Conservation (phyloP, 306 rosid species). For the Quercus alba region DNA sequence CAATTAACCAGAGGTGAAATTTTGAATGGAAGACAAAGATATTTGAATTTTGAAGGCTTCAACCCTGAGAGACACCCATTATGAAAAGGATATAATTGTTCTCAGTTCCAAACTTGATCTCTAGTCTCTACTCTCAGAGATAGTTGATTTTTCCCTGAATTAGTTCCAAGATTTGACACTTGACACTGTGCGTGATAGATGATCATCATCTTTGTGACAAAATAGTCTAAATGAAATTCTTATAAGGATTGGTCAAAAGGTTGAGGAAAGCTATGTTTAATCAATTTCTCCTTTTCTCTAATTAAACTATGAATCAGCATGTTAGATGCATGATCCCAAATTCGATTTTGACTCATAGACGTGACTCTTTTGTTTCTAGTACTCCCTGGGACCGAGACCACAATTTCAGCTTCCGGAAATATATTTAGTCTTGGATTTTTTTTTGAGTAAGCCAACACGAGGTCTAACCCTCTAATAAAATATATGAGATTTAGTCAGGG, state of each 20-base stretch:
- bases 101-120: neutral
- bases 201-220: neutral
- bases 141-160: too few relatives aligned
- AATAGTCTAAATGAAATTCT: neutral
- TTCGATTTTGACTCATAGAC: neutral
- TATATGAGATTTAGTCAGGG: too few relatives aligned
- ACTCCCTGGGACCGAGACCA: neutral
- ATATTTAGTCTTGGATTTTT: neutral
- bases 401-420: neutral
- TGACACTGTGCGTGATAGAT: too few relatives aligned
- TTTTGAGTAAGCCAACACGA: neutral
- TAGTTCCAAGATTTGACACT: too few relatives aligned
- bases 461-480: too few relatives aligned
- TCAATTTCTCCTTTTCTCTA: neutral
- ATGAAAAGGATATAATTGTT: neutral
- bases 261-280: neutral
- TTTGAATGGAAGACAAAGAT: neutral
- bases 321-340: neutral
- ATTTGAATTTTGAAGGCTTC: neutral
- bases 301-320: neutral
- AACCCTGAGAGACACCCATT: conserved; percentile 4
- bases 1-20: neutral
- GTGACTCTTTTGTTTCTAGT: neutral
- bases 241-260: neutral
- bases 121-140: neutral